Evolutionary conservation across 2,329 filamentous ascomycete genomes (phyloP).

Genomic region (Myriangium duriaei): DNA sequence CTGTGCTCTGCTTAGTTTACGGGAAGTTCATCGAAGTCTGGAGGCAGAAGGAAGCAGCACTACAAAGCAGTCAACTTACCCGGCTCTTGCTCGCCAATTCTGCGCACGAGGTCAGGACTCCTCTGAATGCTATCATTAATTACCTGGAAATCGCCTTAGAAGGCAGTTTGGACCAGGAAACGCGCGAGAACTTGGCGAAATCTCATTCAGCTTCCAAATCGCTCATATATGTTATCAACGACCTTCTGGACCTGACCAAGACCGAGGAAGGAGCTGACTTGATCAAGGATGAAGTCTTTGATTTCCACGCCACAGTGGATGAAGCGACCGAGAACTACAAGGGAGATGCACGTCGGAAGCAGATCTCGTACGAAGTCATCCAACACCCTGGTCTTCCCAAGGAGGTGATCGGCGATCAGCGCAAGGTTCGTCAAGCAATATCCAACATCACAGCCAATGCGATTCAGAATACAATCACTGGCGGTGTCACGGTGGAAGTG

Average conservation of each 20-base stretch:
- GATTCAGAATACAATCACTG: conserved; percentile 59
- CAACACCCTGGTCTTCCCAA: conserved; percentile 57
- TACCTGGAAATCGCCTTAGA: conserved; percentile 86
- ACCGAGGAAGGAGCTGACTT: conserved; percentile 69
- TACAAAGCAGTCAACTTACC: conserved; percentile 73
- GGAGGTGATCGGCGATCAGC: conserved; percentile 64
- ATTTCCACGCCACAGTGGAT: conserved; percentile 56
- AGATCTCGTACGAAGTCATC: conserved; percentile 55
- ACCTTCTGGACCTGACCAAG: conserved; percentile 77
- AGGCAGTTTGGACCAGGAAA: conserved; percentile 65
- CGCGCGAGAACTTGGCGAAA: conserved; percentile 67
- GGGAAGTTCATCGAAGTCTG: conserved; percentile 86
- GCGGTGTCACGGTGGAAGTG: conserved; percentile 58
- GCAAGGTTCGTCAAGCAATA: conserved; percentile 68
- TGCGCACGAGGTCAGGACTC: conserved; percentile 82
- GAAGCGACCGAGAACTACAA: conserved; percentile 67
- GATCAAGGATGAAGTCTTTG: conserved; percentile 69
- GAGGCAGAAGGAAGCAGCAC: conserved; percentile 75
- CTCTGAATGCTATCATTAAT: conserved; percentile 87
- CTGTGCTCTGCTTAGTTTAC: conserved; percentile 77
- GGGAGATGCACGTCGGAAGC: conserved; percentile 63
- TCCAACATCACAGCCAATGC: conserved; percentile 78
- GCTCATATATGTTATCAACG: conserved; percentile 87
- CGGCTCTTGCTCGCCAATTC: conserved; percentile 71
- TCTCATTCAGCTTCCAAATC: conserved; percentile 89